Base-by-base conservation (phyloP, 108 stramenopile species). In the Fragilaria crotonensis region DNA sequence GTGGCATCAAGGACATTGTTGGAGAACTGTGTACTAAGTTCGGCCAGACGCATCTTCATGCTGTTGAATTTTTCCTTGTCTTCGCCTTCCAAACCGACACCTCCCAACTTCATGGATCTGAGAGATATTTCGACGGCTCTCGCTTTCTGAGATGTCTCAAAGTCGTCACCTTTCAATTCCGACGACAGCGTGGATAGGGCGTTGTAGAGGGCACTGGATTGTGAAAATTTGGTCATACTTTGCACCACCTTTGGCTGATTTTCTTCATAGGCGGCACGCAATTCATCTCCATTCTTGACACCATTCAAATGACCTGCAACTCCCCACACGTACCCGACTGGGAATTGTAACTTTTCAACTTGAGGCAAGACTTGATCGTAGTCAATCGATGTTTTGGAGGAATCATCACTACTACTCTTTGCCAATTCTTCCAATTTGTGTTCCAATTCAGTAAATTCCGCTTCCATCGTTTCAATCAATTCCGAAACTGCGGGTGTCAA, bases 1-100 rank as follows among this genome's bases (percentile, higher is more conserved):
- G 97, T 98, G 11, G 87, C 84, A 71, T 98, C 97, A 53, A 98
- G 75, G 20, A 97, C 94, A 66, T 98, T 97, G 85, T 98, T 98
- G 48, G 75, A 72, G 64, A 98, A 98, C 25, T 73, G 83, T 17
- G 86, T 96, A 20, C 77, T 73, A 59, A 97, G 73, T 52, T 91
- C 78, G 0, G 96, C 93, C 30, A 90, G 73, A 33, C 87, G 74
- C 60, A 90, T 70, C 60, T 89, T 93, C 51, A 97, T 94, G 64
- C 94, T 89, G 67, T 98, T 98, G 84, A 96, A 98, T 23, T 85
- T 68, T 63, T 94, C 92, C 60, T 92, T 81, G 25, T 71, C 79
- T 28, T 71, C 93, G 1, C 89, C 95, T 48, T 85, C 89, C 41
- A 98, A 67, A 26, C 94, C 97, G 26, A 98, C 95, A 27, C 97